Conservation (phyloP, 108 stramenopile species). For the Fragilaria crotonensis region DNA sequence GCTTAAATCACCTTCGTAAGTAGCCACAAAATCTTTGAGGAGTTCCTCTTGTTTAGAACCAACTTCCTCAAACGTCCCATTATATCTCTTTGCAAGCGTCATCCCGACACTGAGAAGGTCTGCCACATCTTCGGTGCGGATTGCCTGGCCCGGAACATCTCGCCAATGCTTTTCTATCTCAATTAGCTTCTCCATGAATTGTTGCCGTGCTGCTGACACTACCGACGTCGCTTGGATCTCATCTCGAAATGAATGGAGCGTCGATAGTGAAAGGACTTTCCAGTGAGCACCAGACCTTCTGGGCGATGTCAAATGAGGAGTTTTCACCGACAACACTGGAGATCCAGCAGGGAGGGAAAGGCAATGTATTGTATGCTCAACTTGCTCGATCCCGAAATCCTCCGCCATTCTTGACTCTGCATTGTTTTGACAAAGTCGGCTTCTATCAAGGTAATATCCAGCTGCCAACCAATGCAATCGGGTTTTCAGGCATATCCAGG, state of each 20-base stretch:
- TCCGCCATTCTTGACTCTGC: slow-evolving; percentile 50
- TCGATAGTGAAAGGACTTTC: slow-evolving; percentile 42
- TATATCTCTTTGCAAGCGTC: too few species aligned
- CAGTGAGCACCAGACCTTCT: slow-evolving; percentile 53
- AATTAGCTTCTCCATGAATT: slow-evolving; percentile 37
- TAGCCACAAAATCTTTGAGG: slow-evolving; percentile 52
- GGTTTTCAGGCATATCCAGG: slow-evolving; percentile 25
- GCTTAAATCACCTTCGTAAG: slow-evolving; percentile 26
- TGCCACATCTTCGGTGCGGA: too few species aligned
- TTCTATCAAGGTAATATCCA: slow-evolving; percentile 55
- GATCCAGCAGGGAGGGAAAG: slow-evolving; percentile 12
- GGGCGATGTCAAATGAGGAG: slow-evolving; percentile 63
- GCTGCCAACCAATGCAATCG: slow-evolving; percentile 66
- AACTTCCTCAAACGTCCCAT: slow-evolving; percentile 18
- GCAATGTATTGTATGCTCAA: slow-evolving; percentile 33
- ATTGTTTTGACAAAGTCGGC: slow-evolving; percentile 34
- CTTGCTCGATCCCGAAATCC: slow-evolving; percentile 33
- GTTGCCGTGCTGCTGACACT: slow-evolving; percentile 46
- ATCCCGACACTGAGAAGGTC: too few species aligned
- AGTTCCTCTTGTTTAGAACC: slow-evolving; percentile 52
- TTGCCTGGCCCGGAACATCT: too few species aligned
- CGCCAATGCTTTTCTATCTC: too few species aligned
- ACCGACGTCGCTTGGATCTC: slow-evolving; percentile 69
- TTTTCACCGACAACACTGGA: slow-evolving; percentile 21
- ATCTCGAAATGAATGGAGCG: slow-evolving; percentile 43